Percentiles rank a stretch among this genome's conserved stretches.
phyloP scores from a whole-genome alignment of 176 grass and related monocot genomes.

The Ampelocalamus luodianensis region DNA sequence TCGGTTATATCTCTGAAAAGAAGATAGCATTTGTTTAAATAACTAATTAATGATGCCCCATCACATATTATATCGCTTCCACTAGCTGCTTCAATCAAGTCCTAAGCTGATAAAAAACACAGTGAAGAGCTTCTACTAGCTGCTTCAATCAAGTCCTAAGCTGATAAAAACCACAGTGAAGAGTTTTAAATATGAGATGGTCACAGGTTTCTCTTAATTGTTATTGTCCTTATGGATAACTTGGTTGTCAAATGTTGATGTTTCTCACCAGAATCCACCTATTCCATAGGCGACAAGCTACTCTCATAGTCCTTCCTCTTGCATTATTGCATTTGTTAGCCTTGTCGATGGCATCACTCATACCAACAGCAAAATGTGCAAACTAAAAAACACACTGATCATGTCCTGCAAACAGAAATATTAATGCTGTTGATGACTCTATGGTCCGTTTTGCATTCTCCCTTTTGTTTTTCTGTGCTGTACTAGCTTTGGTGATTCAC shows the following conservation, averaged over 20 bases:
- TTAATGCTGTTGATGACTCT: neutral
- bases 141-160: neutral
- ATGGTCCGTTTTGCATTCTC: neutral
- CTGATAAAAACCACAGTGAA: neutral
- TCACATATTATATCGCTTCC: neutral
- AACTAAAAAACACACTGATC: neutral
- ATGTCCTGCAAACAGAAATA: neutral
- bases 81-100: neutral
- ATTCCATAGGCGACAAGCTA: neutral
- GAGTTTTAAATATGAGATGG: neutral
- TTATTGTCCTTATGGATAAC: neutral
- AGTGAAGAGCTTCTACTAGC: neutral
- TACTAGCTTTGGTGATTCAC: neutral
- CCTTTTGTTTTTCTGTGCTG: neutral
- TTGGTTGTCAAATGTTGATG: constrained; percentile 7
- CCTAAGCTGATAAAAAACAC: no score
- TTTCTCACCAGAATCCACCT: neutral
- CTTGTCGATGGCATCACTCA: neutral
- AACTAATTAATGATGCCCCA: neutral
- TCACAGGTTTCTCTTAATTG: neutral
- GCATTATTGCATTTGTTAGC: neutral
- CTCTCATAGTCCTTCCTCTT: neutral
- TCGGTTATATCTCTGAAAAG: neutral
- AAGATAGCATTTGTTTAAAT: neutral
- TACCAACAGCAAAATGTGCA: neutral